Conservation (phyloP, 148 eudicot genomes). For the Amaranthus palmeri region DNA sequence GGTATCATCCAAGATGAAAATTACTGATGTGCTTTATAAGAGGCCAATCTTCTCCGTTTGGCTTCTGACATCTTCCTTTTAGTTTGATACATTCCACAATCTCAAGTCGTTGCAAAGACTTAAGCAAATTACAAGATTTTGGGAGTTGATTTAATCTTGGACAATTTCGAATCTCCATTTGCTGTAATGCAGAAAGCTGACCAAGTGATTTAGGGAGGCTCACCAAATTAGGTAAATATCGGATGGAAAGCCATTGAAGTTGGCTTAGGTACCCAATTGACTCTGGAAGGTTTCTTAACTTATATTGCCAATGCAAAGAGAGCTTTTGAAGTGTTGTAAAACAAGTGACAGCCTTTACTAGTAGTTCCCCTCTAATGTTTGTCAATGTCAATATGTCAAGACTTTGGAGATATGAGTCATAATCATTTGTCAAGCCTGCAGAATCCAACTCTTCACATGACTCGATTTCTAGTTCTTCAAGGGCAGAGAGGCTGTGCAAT, state of each 20-base stretch:
- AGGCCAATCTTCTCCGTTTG: neutral
- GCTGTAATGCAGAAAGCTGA: neutral
- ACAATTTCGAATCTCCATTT: neutral
- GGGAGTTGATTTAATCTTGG: slow-evolving; percentile 1
- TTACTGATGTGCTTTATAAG: no score
- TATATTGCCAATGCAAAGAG: neutral
- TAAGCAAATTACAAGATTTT: neutral
- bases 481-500: no score
- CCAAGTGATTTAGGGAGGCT: neutral
- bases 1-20: no score
- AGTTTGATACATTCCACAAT: neutral
- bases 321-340: neutral
- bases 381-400: neutral
- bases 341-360: neutral
- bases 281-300: slow-evolving; percentile 1
- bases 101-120: neutral
- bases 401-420: no score
- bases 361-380: neutral
- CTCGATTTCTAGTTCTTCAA: no score
- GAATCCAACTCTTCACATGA: no score
- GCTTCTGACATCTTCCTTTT: neutral
- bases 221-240: neutral
- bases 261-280: neutral
- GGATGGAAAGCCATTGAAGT: neutral
- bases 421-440: no score